These are phyloP conservation scores for Rhodomyrtus psidioides DNA, from an alignment of 441 rosid species.

Conservation along the genomic window DNA sequence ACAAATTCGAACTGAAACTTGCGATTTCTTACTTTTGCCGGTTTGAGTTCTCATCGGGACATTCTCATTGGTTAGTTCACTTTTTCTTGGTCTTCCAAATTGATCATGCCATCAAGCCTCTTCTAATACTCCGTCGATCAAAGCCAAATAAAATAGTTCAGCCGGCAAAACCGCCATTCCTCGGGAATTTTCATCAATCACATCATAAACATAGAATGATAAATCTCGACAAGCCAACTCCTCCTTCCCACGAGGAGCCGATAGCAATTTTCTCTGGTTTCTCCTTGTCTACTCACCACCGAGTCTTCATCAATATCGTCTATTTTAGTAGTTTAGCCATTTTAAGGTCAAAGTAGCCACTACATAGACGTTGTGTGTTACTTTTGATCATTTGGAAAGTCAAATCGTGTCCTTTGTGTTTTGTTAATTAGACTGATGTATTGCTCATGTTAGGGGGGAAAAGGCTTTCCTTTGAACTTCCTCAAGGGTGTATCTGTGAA, in stretches of 20 bases:
- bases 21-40: not conserved
- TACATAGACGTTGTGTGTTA: not conserved
- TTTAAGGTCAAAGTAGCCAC: not conserved
- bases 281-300: not conserved
- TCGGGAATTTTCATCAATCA: not conserved
- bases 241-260: not conserved
- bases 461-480: not conserved
- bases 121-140: not conserved
- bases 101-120: not conserved
- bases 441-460: not conserved
- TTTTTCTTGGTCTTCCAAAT: not conserved
- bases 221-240: not conserved
- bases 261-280: not conserved
- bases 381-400: not conserved
- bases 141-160: not conserved
- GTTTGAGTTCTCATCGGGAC: not conserved
- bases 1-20: not conserved
- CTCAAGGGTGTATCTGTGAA: not conserved
- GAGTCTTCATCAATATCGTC: not conserved
- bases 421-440: not conserved
- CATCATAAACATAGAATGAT: not conserved
- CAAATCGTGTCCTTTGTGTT: not conserved
- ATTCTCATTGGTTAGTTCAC: not conserved
- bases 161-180: not conserved
- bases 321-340: not conserved